These are phyloP conservation scores for Colletotrichum lentis DNA, from an alignment of 2,329 filamentous ascomycete species.

Conservation along the genomic window DNA sequence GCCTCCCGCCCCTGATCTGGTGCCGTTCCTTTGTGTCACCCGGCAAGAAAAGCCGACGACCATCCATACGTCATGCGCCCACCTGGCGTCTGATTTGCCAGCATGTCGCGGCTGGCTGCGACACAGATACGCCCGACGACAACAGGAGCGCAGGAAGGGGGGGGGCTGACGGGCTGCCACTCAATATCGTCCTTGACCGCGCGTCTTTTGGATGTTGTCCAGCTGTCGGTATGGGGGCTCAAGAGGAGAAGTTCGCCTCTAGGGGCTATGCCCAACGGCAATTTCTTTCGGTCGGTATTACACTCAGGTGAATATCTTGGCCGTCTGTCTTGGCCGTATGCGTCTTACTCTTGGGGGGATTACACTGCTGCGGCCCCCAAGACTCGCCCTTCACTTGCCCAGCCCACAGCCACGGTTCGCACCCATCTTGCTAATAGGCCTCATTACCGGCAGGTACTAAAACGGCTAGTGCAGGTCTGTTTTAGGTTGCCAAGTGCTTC, in stretches of 20 bases:
- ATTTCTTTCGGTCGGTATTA: background rate
- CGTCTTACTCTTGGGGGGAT: background rate
- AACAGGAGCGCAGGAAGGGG: background rate
- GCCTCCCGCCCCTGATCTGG: conserved; percentile 13
- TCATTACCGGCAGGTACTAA: background rate
- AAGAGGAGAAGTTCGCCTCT: background rate
- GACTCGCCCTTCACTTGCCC: conserved; percentile 19
- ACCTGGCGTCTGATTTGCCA: conserved; percentile 17
- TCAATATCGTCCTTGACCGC: background rate
- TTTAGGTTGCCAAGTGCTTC: conserved; percentile 9
- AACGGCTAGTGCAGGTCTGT: background rate
- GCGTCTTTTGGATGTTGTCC: conserved; percentile 6
- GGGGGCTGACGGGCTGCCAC: background rate
- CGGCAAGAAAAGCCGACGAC: conserved; percentile 30
- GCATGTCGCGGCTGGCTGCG: conserved; percentile 11
- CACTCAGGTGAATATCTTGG: conserved; percentile 20
- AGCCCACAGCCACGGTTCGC: conserved; percentile 31
- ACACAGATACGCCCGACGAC: conserved; percentile 23
- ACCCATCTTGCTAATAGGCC: background rate
- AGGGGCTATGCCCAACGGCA: conserved; percentile 14
- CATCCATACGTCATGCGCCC: conserved; percentile 29
- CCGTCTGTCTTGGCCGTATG: conserved; percentile 21
- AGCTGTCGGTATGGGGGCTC: background rate
- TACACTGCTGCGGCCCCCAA: background rate
- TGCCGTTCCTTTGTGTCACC: conserved; percentile 27